Conservation (phyloP, 2,329 filamentous ascomycete species). For the Venturia aucupariae region DNA sequence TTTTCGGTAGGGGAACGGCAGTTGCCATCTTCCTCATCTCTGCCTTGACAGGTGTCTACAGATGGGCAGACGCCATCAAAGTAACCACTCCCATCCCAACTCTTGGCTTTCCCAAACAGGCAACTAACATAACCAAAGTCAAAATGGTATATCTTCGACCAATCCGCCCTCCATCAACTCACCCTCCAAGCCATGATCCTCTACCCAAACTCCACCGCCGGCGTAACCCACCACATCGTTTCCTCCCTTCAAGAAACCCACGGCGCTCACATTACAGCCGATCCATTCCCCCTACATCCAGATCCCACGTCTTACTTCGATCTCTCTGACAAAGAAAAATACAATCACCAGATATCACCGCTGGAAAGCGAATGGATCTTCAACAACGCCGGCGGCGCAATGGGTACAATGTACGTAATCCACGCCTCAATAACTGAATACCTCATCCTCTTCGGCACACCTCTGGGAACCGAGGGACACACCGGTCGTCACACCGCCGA, state of each 20-base stretch:
- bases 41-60: constrained; percentile 6
- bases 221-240: constrained; percentile 61
- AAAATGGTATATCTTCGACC: constrained; percentile 64
- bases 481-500: constrained; percentile 81
- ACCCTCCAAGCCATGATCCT: constrained; percentile 54
- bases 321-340: neutral
- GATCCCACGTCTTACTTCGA: neutral
- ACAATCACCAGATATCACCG: constrained; percentile 18
- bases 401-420: constrained; percentile 86
- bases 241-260: constrained; percentile 50
- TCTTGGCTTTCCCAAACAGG: neutral
- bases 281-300: constrained; percentile 15
- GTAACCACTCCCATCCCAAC: constrained; percentile 7
- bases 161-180: constrained; percentile 58
- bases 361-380: constrained; percentile 74
- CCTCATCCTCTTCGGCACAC: constrained; percentile 78
- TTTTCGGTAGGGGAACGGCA: neutral
- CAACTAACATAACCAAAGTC: constrained; percentile 4
- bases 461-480: constrained; percentile 80
- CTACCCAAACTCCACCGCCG: constrained; percentile 66
- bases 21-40: neutral
- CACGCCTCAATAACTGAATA: constrained; percentile 86
- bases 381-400: constrained; percentile 84
- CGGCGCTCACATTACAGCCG: constrained; percentile 12
- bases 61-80: constrained; percentile 9